Evolutionary conservation across 2,329 filamentous ascomycete genomes (phyloP), one percentile per base, ranked within the genome.

Genomic region (Phaeomoniella chlamydospora): DNA sequence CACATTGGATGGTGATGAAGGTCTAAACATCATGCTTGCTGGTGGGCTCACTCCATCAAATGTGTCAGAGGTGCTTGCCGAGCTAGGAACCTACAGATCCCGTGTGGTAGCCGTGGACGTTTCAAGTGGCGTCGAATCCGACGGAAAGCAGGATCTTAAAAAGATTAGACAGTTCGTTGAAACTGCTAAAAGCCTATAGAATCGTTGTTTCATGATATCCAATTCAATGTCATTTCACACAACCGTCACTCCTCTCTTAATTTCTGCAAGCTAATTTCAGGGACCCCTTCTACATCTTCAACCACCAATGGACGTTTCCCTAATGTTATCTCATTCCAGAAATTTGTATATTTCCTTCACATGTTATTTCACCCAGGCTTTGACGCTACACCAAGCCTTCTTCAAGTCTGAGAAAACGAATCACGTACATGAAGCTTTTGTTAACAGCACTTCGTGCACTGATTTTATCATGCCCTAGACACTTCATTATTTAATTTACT

Each of bases 81-180:
- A 70, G 11, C 61, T 88, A 12, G 79, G 76, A 0, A 63, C 70
- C 4, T 54, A 73, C 6, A 64, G 65, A 16, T 65, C 65, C 6
- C 73, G 77, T 40, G 72, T 94, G 10, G 63, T 86, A 19, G 87
- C 80, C 2, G 81, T 98, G 3, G 90, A 98, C 62, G 84, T 94
- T 14, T 94, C 86, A 56, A 94, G 84, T 50, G 92, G 92, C 1
- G 86, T 98, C 2, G 90, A 96, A 59, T 77, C 75, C 22, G 72
- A 80, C 46, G 88, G 86, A 2, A 65, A 74, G 52, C 90, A 98
- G 58, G 81, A 78, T 56, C 49, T 88, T 39, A 72, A 74, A 13
- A 92, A 80, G 62, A 96, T 98, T 46, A 65, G 67, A 43, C 73
- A 70, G 3, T 98, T 98, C 57, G 67, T 96, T 29, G 70, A 73